These are phyloP conservation scores for Withania somnifera DNA, from an alignment of 305 asterid species.

Conservation along the genomic window DNA sequence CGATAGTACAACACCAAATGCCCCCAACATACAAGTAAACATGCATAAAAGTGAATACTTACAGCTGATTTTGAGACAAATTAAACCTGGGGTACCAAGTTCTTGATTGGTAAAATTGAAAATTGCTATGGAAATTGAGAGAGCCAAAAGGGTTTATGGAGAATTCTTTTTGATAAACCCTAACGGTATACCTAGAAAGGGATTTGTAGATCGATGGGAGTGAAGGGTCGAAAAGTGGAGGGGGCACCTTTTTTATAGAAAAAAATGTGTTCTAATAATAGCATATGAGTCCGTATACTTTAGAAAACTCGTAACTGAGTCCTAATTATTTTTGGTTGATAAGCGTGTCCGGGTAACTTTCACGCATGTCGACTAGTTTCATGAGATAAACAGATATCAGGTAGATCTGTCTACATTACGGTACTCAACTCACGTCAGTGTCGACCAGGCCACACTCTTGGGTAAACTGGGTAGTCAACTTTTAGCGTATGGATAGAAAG, in stretches of 20 bases:
- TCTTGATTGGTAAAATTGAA: neutral
- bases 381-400: no score
- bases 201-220: neutral
- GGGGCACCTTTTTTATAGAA: constrained; percentile 3
- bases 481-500: no score
- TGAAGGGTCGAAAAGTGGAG: neutral
- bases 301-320: no score
- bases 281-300: neutral
- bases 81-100: neutral
- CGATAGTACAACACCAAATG: neutral
- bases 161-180: neutral
- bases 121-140: neutral
- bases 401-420: no score
- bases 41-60: neutral
- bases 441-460: no score
- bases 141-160: neutral
- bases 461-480: no score
- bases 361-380: no score
- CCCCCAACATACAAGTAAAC: neutral
- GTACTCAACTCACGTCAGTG: no score
- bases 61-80: neutral
- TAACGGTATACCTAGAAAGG: neutral
- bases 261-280: neutral
- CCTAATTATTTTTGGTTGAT: no score
- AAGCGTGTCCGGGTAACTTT: no score